Evolutionary conservation across 495 filamentous ascomycete genomes (phyloP).

Genomic region (Delitschia confertaspora): DNA sequence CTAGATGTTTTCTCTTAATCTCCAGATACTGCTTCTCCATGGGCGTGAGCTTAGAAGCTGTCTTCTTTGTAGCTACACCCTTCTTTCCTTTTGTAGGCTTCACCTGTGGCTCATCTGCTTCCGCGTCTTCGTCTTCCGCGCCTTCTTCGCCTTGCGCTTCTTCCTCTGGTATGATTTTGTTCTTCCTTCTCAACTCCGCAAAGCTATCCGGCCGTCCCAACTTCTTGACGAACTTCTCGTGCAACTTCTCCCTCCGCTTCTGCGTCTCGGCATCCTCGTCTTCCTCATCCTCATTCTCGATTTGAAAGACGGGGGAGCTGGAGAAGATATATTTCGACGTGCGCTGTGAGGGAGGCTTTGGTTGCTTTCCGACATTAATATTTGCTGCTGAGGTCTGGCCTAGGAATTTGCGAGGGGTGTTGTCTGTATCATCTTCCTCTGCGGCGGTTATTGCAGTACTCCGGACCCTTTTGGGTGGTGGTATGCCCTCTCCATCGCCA

Average conservation of each 20-base stretch:
- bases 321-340: constrained; percentile 46
- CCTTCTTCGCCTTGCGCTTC: constrained; percentile 33
- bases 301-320: constrained; percentile 33
- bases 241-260: constrained; percentile 58
- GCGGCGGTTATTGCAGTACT: no score
- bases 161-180: constrained; percentile 46
- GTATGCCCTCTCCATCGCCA: constrained; percentile 29
- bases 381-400: constrained; percentile 18
- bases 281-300: constrained; percentile 41
- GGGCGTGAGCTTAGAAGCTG: constrained; percentile 66
- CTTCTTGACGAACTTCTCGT: constrained; percentile 81
- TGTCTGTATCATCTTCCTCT: no score
- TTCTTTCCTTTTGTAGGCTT: constrained; percentile 52
- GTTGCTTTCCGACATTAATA: constrained; percentile 23
- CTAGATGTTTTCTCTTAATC: constrained; percentile 85
- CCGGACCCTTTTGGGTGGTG: constrained; percentile 35
- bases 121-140: constrained; percentile 36
- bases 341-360: constrained; percentile 27
- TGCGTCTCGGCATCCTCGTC: constrained; percentile 34
- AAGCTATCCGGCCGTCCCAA: constrained; percentile 77
- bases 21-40: constrained; percentile 90
- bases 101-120: constrained; percentile 42
- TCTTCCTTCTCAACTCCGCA: constrained; percentile 53
- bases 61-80: constrained; percentile 50
- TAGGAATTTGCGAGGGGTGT: constrained; percentile 11